These are phyloP conservation scores for Sarocladium kiliense DNA, from an alignment of 2,329 filamentous ascomycete species.

Conservation along the genomic window DNA sequence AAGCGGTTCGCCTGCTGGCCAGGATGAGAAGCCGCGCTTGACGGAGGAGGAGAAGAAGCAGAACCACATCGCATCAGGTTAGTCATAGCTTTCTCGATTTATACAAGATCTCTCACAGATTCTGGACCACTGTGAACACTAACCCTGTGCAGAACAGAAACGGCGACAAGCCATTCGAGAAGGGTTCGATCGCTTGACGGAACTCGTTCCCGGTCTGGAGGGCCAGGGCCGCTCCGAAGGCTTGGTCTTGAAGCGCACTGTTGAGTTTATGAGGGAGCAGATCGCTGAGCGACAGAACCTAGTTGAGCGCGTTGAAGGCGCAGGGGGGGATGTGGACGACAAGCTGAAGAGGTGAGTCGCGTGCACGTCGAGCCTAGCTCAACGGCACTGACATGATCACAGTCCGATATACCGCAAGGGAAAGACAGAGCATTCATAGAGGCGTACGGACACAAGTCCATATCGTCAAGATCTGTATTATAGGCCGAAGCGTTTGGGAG, in stretches of 20 bases:
- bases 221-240: conserved; percentile 83
- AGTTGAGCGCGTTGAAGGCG: conserved; percentile 52
- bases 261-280: conserved; percentile 59
- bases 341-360: conserved; percentile 36
- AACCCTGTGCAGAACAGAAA: conserved; percentile 34
- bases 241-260: conserved; percentile 68
- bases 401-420: conserved; percentile 1
- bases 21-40: conserved; percentile 44
- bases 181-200: conserved; percentile 76
- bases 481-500: background rate
- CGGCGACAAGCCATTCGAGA: conserved; percentile 64
- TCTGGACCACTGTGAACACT: too few relatives aligned
- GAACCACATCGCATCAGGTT: conserved; percentile 51
- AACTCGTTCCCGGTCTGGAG: conserved; percentile 74
- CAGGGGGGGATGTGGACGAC: conserved; percentile 51
- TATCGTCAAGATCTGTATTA: too few relatives aligned
- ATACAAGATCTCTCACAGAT: too few relatives aligned
- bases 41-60: conserved; percentile 52
- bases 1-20: conserved; percentile 14
- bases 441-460: too few relatives aligned
- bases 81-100: conserved; percentile 9
- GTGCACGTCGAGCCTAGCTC: background rate
- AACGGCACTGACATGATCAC: background rate
- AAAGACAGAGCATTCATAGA: background rate
- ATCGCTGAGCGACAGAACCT: conserved; percentile 53